Conservation (phyloP, 768 basidiomycete genomes). For the Psilocybe cubensis region DNA sequence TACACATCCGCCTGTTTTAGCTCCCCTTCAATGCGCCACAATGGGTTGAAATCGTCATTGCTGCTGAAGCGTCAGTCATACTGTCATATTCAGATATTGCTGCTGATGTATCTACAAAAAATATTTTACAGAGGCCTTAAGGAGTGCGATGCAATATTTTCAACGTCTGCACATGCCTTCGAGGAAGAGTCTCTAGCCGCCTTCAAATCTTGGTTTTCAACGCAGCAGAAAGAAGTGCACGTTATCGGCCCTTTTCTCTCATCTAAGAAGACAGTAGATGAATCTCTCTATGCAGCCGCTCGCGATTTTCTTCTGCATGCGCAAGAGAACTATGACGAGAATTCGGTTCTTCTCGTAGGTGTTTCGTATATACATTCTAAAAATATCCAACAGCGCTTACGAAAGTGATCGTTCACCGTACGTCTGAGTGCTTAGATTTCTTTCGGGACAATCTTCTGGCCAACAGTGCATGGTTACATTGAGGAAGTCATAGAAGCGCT, state of each 20-base stretch:
- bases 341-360: conserved; percentile 14
- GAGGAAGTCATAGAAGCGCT: conserved; percentile 11
- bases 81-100: neutral
- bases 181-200: conserved; percentile 3
- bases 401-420: neutral
- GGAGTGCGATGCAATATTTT: conserved; percentile 10
- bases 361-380: no score
- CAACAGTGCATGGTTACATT: conserved; percentile 5
- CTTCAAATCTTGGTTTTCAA: conserved; percentile 9
- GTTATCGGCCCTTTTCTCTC: conserved; percentile 15
- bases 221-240: conserved; percentile 1
- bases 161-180: neutral
- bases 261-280: neutral
- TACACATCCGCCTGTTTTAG: neutral
- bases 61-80: conserved; percentile 1
- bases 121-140: conserved; percentile 3
- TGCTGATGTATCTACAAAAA: neutral
- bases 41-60: neutral
- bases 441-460: conserved; percentile 14
- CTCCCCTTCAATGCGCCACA: neutral
- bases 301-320: conserved; percentile 1
- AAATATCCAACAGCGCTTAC: neutral
- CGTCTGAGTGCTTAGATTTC: neutral
- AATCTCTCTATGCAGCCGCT: neutral
- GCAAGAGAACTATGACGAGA: neutral